Base-by-base conservation (phyloP, 2,329 filamentous ascomycete species). In the Emmonsiellopsis sp. region DNA sequence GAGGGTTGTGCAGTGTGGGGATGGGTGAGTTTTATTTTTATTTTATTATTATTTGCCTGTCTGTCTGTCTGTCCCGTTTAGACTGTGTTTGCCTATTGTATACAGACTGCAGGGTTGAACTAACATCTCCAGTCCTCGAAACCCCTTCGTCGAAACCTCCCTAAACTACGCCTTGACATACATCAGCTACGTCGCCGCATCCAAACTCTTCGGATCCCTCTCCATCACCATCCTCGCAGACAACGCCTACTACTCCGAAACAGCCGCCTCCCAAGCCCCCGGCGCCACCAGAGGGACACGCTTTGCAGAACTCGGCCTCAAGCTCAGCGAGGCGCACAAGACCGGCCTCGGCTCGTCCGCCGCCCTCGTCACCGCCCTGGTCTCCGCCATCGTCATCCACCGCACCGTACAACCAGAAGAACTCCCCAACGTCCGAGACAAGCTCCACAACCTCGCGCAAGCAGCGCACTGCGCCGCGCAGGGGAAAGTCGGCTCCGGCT, bases 261-360 rank as follows among this genome's bases (percentile, higher is more conserved):
- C 84, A 2, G 67, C 74, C 31, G 66, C 75, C 14, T 66, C 68
- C 53, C 68, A 63, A 46, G 60, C 59, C 11, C 59, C 64, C 55
- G 67, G 63, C 27, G 64, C 61, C 55, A 65, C 62, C 59, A 55
- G 70, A 62, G 60, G 60, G 9, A 63, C 65, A 13, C 82, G 83
- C 57, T 97, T 97, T 74, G 79, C 83, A 58, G 80, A 85, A 66
- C 95, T 95, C 71, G 79, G 81, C 43, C 84, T 92, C 13, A 81
- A 84, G 5, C 80, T 98, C 37, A 74, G 78, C 54, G 79, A 84
- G 57, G 91, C 92, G 13, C 87, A 96, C 78, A 98, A 98, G 76
- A 98, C 93, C 0, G 93, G 93, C 2, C 82, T 98, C 33, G 93
- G 93, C 55, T 96, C 91, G 9, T 96, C 91, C 1, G 93, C 93